Evolutionary conservation across 495 filamentous ascomycete species (phyloP), one percentile per base, ranked within the genome.

Genomic region (Thermochaetoides thermophila): DNA sequence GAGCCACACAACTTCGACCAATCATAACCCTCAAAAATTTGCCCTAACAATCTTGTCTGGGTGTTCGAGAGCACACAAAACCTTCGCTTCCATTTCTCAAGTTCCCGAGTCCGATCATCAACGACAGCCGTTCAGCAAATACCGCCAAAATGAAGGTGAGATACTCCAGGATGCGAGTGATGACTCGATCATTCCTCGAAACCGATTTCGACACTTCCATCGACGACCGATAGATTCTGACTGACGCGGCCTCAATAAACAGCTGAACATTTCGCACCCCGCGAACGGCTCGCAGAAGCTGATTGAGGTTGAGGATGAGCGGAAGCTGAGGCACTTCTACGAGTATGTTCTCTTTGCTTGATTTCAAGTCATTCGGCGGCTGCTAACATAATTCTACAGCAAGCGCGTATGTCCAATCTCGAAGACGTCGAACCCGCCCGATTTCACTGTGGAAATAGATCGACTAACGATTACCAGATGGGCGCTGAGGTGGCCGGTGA

Each of bases 211-310:
- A n/a, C n/a, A n/a, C n/a, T n/a, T n/a, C n/a, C n/a, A n/a, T n/a
- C n/a, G n/a, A n/a, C n/a, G n/a, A n/a, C n/a, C n/a, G n/a, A n/a
- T n/a, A n/a, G n/a, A n/a, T n/a, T n/a, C n/a, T n/a, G n/a, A 36
- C 52, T 55, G 38, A 55, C 44, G 13, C 18, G 27, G 13, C 22
- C 2, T 33, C 18, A n/a, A n/a, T n/a, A n/a, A 5, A 27, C 82
- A 92, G 80, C 71, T 92, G 72, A 92, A 94, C 76, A 86, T 94
- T 68, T 91, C 82, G 63, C 85, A 82, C 73, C 89, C 91, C 53
- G 80, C 84, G 70, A 95, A 96, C 69, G 89, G 89, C 75, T 83
- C 83, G 49, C 89, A 97, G 65, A 97, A 97, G 71, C 75, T 97
- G 48, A 78, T 97, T 68, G 89, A 97, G 56, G 68, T 97, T 49